Conservation (phyloP, 2,329 filamentous ascomycete species). For the Gaeumannomyces tritici region DNA sequence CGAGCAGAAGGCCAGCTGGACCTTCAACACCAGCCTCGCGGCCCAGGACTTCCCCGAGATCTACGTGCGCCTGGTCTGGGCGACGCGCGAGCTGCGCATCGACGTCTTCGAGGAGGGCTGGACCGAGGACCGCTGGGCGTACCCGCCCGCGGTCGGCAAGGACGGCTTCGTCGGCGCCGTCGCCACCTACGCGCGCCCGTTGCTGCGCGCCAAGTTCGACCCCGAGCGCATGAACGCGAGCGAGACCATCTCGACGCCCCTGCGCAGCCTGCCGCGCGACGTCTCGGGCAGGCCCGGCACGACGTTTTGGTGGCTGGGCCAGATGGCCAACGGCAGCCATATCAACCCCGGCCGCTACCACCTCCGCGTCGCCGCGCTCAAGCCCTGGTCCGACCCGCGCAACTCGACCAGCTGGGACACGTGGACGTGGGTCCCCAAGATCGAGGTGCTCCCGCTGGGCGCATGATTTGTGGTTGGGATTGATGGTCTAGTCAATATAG, state of each 20-base stretch:
- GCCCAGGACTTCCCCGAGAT: constrained; percentile 19
- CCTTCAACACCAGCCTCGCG: constrained; percentile 14
- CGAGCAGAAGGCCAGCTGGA: constrained; percentile 3
- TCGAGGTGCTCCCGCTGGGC: too few relatives aligned
- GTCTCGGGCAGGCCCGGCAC: constrained; percentile 8
- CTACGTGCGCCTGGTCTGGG: constrained; percentile 14
- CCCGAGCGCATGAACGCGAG: constrained; percentile 2
- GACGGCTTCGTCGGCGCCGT: constrained; percentile 13
- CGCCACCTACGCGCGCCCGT: not conserved
- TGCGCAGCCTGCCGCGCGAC: constrained; percentile 11
- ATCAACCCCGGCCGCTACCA: constrained; percentile 22
- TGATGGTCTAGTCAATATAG: too few relatives aligned
- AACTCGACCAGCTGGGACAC: constrained; percentile 6
- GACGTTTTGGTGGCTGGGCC: constrained; percentile 10
- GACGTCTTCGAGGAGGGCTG: constrained; percentile 17
- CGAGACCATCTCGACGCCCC: constrained; percentile 9
- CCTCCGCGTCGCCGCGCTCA: constrained; percentile 8
- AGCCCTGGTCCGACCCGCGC: constrained; percentile 5
- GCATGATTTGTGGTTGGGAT: too few relatives aligned
- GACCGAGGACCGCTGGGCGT: constrained; percentile 14
- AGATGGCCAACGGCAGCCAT: constrained; percentile 17
- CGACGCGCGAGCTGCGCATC: constrained; percentile 17
- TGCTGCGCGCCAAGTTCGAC: not conserved
- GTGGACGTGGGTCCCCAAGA: not conserved
- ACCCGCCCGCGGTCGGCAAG: constrained; percentile 14